A percentile compares a stretch with the other conserved stretches of the same genome.
Conservation (phyloP, 345 rosid genomes). For the Citrus unshiu region DNA sequence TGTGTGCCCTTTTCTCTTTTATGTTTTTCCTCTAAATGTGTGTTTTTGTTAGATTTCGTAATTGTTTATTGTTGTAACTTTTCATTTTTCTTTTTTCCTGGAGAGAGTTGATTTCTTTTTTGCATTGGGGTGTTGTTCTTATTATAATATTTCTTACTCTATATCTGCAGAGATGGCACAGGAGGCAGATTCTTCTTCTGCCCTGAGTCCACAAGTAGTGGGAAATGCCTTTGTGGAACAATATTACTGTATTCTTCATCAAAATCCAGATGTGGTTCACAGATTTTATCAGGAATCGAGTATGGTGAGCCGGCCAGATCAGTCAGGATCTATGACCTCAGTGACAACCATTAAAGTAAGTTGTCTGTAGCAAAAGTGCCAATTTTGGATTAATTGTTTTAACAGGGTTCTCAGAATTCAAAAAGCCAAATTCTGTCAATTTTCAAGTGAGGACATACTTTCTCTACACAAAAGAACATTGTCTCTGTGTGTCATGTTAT, state of each 20-base stretch:
- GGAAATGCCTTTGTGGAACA: constrained; percentile 60
- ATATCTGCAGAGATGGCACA: constrained; percentile 42
- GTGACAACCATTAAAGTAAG: constrained; percentile 56
- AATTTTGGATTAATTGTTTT: not conserved
- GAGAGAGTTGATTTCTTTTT: not conserved
- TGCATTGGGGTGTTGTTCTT: not conserved
- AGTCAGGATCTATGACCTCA: constrained; percentile 42
- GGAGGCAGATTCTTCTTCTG: constrained; percentile 40
- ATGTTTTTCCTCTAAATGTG: too few species aligned
- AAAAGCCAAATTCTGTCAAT: not conserved
- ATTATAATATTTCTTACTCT: not conserved
- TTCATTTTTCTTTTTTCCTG: not conserved
- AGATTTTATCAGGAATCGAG: constrained; percentile 62
- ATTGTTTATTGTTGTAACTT: not conserved
- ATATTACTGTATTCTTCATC: constrained; percentile 47
- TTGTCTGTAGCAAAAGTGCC: not conserved
- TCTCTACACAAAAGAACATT: not conserved
- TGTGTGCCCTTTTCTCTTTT: not conserved
- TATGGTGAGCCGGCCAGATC: constrained; percentile 44
- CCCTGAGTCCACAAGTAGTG: constrained; percentile 34
- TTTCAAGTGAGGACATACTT: not conserved
- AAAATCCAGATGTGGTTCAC: constrained; percentile 37
- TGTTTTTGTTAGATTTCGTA: not conserved
- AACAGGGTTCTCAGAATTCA: not conserved
- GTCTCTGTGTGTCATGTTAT: not conserved